These are phyloP conservation scores for Brasilioporus rufonigricans DNA, from an alignment of 768 basidiomycete genomes.

Conservation along the genomic window DNA sequence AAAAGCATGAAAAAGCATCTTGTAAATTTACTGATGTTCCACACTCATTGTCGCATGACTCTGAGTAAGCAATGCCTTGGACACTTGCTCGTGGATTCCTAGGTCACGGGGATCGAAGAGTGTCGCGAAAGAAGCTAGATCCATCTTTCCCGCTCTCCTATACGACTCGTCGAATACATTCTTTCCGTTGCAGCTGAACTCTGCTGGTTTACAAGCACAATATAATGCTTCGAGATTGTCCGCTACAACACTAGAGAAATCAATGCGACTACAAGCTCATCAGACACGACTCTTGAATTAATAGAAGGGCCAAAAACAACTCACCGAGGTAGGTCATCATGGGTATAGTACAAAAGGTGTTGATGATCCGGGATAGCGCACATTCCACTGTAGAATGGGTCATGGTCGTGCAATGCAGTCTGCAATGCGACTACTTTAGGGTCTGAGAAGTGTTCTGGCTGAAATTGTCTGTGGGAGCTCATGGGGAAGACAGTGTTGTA, in stretches of 20 bases:
- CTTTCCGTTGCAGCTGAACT: slow-evolving; percentile 2
- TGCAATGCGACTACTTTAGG: not conserved
- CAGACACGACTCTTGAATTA: too few species aligned
- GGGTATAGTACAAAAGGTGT: not conserved
- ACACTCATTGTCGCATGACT: not conserved
- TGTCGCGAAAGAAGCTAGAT: slow-evolving; percentile 32
- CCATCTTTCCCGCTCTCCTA: slow-evolving; percentile 49
- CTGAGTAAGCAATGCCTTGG: slow-evolving; percentile 2
- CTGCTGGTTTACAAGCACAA: slow-evolving; percentile 4
- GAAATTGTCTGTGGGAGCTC: not conserved
- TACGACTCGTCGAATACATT: slow-evolving; percentile 1
- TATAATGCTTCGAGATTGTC: not conserved
- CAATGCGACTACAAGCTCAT: not conserved
- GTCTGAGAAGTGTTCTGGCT: not conserved
- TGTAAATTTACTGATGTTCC: too few species aligned
- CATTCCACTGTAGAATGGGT: not conserved
- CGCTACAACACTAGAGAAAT: not conserved
- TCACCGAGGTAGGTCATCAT: not conserved
- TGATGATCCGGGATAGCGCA: not conserved
- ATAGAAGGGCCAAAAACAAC: not conserved
- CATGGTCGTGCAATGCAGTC: not conserved
- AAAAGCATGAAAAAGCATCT: too few species aligned
- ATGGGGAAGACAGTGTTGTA: not conserved
- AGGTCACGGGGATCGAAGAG: not conserved
- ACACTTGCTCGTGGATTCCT: not conserved